Evolutionary conservation across 306 rosid species (phyloP).

Genomic region (Mucuna pruriens): DNA sequence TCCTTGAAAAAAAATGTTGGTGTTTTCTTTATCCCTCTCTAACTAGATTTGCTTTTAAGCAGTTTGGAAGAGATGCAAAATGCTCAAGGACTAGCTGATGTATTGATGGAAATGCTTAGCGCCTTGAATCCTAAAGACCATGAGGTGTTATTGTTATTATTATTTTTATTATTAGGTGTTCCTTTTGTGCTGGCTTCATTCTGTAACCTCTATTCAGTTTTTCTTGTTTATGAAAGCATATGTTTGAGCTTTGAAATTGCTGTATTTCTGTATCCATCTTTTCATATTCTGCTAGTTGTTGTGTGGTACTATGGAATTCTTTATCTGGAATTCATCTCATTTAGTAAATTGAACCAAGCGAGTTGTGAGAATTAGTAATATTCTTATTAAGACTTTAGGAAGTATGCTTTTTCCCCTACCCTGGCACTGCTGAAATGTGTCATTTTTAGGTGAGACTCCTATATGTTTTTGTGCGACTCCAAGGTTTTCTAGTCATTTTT

Average conservation of each 20-base stretch:
- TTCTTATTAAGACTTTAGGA: slow-evolving; percentile 24
- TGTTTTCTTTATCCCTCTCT: slow-evolving; percentile 18
- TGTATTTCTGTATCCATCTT: slow-evolving; percentile 16
- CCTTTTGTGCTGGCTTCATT: slow-evolving; percentile 30
- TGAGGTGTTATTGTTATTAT: slow-evolving; percentile 53
- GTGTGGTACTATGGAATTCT: slow-evolving; percentile 15
- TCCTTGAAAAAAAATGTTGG: slow-evolving; percentile 12
- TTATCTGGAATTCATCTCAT: slow-evolving; percentile 21
- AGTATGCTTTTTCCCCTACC: not conserved
- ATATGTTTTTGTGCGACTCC: not conserved
- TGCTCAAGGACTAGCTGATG: slow-evolving; percentile 84
- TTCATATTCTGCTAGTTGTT: slow-evolving; percentile 15
- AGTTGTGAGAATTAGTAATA: slow-evolving; percentile 5
- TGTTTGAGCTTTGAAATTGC: slow-evolving; percentile 30
- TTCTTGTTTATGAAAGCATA: slow-evolving; percentile 31
- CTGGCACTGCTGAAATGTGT: not conserved
- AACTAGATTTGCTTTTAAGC: slow-evolving; percentile 41
- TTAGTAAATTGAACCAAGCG: slow-evolving; percentile 22
- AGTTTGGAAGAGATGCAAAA: slow-evolving; percentile 80
- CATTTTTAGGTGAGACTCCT: not conserved
- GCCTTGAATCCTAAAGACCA: slow-evolving; percentile 82
- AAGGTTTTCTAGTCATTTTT: slow-evolving; percentile 9
- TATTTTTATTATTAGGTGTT: not conserved
- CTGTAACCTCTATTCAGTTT: slow-evolving; percentile 28
- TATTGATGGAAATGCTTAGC: slow-evolving; percentile 87